Evolutionary conservation across 805 yeast species (phyloP).

Genomic region (Sungouiozyma ichnusensis): DNA sequence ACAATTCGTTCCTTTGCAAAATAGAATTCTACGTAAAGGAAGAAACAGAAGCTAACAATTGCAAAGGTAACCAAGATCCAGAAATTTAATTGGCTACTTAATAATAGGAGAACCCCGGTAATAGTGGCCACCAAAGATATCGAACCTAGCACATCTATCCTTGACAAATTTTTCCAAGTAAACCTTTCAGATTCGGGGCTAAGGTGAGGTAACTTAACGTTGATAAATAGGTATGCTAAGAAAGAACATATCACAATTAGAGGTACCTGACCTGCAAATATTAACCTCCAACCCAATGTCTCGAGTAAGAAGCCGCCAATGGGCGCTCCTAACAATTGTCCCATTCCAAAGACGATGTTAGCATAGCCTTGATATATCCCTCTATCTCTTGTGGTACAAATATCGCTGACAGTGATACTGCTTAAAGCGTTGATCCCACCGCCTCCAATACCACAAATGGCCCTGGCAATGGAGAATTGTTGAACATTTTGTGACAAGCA

Average conservation of each 20-base stretch:
- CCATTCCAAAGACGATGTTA: constrained; percentile 63
- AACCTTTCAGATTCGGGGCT: constrained; percentile 38
- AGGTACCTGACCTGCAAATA: constrained; percentile 43
- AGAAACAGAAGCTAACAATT: constrained; percentile 26
- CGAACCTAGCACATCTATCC: constrained; percentile 64
- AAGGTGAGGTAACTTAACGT: constrained; percentile 38
- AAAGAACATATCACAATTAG: constrained; percentile 31
- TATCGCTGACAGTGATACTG: constrained; percentile 66
- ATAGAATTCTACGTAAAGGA: constrained; percentile 27
- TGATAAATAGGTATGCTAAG: constrained; percentile 30
- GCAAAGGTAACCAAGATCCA: constrained; percentile 27
- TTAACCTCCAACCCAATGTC: constrained; percentile 56
- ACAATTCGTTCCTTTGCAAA: constrained; percentile 44
- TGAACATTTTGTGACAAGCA: constrained; percentile 25
- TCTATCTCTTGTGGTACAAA: constrained; percentile 64
- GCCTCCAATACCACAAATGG: constrained; percentile 84
- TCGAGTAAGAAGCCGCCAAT: constrained; percentile 51
- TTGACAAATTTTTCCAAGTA: constrained; percentile 37
- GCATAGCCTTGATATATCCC: constrained; percentile 80
- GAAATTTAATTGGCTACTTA: constrained; percentile 39
- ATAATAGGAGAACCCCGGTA: constrained; percentile 36
- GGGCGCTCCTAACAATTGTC: constrained; percentile 63
- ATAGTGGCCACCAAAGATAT: constrained; percentile 46
- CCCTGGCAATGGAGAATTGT: constrained; percentile 44
- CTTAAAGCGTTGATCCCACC: constrained; percentile 73